Evolutionary conservation across 2,329 filamentous ascomycete species (phyloP).

Genomic region (Scopulariopsis brevicaulis): DNA sequence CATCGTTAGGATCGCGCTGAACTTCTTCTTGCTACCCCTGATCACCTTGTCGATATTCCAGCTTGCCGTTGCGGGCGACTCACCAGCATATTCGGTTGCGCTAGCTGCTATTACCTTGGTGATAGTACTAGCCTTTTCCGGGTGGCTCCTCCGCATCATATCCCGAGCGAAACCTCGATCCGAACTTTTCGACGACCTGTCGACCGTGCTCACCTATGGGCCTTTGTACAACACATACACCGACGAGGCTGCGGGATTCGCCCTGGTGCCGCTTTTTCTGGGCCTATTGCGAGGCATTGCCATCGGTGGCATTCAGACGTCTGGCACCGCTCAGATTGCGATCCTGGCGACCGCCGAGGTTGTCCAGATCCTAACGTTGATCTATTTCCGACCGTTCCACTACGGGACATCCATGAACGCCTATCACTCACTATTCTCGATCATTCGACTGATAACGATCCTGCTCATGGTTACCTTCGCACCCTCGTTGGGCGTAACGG

Average conservation of each 20-base stretch:
- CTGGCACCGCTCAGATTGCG: slow-evolving; percentile 86
- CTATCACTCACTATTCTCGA: slow-evolving; percentile 79
- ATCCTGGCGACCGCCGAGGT: slow-evolving; percentile 91
- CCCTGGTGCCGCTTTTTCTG: slow-evolving; percentile 73
- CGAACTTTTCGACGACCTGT: slow-evolving; percentile 84
- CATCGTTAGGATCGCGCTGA: slow-evolving; percentile 76
- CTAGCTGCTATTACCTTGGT: slow-evolving; percentile 67
- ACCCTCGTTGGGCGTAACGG: slow-evolving; percentile 66
- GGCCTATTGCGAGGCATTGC: slow-evolving; percentile 81
- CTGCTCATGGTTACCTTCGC: slow-evolving; percentile 75
- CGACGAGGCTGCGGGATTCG: slow-evolving; percentile 84
- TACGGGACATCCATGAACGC: slow-evolving; percentile 93
- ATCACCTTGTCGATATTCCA: slow-evolving; percentile 86
- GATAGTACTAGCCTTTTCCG: slow-evolving; percentile 59
- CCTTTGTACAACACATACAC: slow-evolving; percentile 96
- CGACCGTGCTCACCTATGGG: slow-evolving; percentile 80
- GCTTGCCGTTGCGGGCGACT: slow-evolving; percentile 61
- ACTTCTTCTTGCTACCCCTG: slow-evolving; percentile 82
- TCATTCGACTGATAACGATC: slow-evolving; percentile 63
- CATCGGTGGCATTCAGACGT: slow-evolving; percentile 85
- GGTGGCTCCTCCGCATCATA: slow-evolving; percentile 74
- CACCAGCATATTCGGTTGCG: slow-evolving; percentile 59
- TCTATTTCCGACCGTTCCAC: slow-evolving; percentile 84
- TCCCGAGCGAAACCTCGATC: slow-evolving; percentile 70
- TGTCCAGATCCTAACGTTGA: slow-evolving; percentile 73